Evolutionary conservation across 441 rosid species (phyloP), one percentile per base, ranked within the genome.

Genomic region (Cnidoscolus chayamansa): DNA sequence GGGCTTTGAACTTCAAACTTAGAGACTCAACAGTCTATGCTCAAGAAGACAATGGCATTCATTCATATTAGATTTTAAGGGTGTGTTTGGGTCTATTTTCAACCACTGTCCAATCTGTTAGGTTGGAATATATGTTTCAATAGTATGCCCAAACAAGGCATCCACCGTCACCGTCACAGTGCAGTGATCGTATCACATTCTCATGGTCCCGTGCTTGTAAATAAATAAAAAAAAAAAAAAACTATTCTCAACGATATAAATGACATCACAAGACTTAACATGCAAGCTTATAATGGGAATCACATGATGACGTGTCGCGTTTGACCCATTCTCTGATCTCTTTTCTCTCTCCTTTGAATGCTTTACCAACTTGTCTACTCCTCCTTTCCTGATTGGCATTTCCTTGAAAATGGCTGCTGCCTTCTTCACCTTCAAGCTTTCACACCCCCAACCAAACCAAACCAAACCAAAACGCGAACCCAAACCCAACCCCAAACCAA

Each of bases 221-320:
- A 25, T 25, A 25, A 25, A 25, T 25, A 40, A 40, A 40, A 3
- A 40, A 10, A 56, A n/a, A 19, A 20, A 11, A 20, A 55, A 25
- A 30, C 8, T 2, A 12, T 19, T 58, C 43, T 25, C 64, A n/a
- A 8, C 32, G 50, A 73, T 25, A 16, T 76, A 70, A 81, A 81
- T 81, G 76, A 63, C 78, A 71, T 81, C 81, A 78, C 84, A 78
- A 63, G 82, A 78, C 59, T 74, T 67, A 72, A 70, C 80, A 67
- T 75, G 78, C 74, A 67, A 37, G 58, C 67, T 55, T 61, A 63
- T 43, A 53, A 35, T 57, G 40, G 48, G 48, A 19, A 70, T 69
- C 53, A 37, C 19, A 58, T 15, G 78, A 70, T 76, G 81, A 80
- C 74, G 65, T 79, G 82, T 68, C 72, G 51, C 71, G 35, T 76